These are phyloP conservation scores for Talaromyces atroroseus DNA, from an alignment of 2,329 filamentous ascomycete species.

Conservation along the genomic window DNA sequence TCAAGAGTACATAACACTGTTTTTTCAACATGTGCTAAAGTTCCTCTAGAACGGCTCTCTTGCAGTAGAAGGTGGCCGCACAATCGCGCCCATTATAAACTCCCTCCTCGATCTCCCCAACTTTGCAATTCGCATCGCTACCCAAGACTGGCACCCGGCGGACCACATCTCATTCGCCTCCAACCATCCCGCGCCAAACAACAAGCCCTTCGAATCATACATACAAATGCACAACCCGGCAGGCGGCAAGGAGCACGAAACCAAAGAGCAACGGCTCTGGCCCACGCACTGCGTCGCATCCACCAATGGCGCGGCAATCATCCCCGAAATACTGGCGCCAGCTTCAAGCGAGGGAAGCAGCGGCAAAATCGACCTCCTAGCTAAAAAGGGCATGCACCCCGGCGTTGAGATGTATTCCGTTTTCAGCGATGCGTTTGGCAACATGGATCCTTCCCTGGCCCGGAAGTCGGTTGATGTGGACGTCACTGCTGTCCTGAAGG, in stretches of 20 bases:
- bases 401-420: conserved; percentile 90
- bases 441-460: conserved; percentile 31
- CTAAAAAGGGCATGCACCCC: conserved; percentile 72
- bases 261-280: conserved; percentile 70
- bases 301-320: conserved; percentile 65
- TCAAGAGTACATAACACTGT: not conserved
- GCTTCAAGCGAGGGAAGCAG: conserved; percentile 9
- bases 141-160: conserved; percentile 84
- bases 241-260: conserved; percentile 51
- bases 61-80: conserved; percentile 67
- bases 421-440: conserved; percentile 73
- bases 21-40: not conserved
- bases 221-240: conserved; percentile 52
- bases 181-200: conserved; percentile 62
- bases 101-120: conserved; percentile 60
- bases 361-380: conserved; percentile 54
- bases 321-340: conserved; percentile 58
- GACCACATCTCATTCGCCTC: conserved; percentile 83
- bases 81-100: conserved; percentile 68
- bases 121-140: conserved; percentile 71
- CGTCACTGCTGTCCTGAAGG: conserved; percentile 54
- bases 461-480: conserved; percentile 47
- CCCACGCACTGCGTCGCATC: conserved; percentile 80
- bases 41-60: conserved; percentile 68
- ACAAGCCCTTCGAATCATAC: conserved; percentile 61